Percentiles rank a stretch among this genome's conserved stretches.
phyloP scores from a whole-genome alignment of 257 asterid species.

The Solanum pinnatisectum region DNA sequence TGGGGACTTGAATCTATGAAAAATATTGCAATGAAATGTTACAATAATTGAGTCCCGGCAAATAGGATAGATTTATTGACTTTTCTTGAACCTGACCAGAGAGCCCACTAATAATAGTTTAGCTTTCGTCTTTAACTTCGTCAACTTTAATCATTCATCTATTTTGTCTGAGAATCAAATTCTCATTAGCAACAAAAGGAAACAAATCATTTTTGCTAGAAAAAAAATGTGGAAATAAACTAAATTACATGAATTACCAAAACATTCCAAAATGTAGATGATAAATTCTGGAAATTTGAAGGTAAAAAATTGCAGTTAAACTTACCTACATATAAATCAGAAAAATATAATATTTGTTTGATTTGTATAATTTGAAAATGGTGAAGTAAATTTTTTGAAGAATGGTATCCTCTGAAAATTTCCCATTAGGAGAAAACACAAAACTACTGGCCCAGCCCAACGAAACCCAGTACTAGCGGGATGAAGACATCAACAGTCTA shows the following conservation, averaged over 20 bases:
- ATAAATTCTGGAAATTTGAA: background rate
- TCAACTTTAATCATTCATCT: background rate
- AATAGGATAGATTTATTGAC: background rate
- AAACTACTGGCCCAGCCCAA: background rate
- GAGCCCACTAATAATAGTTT: background rate
- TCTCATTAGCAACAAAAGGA: background rate
- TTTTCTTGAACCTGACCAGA: background rate
- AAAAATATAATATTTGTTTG: background rate
- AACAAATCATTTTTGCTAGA: background rate
- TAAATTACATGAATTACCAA: background rate
- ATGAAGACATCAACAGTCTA: background rate
- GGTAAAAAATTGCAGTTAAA: background rate
- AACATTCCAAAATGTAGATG: background rate
- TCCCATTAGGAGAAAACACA: background rate
- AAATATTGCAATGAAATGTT: background rate
- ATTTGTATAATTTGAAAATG: background rate
- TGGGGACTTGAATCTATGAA: background rate
- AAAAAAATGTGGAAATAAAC: background rate
- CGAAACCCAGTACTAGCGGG: background rate
- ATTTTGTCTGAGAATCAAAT: background rate
- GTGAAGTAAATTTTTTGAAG: background rate
- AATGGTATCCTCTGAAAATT: background rate
- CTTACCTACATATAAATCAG: background rate
- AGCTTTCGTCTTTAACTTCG: background rate
- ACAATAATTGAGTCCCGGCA: background rate